Base-by-base conservation (phyloP, 768 basidiomycete genomes). In the Amanita subjunquillea region DNA sequence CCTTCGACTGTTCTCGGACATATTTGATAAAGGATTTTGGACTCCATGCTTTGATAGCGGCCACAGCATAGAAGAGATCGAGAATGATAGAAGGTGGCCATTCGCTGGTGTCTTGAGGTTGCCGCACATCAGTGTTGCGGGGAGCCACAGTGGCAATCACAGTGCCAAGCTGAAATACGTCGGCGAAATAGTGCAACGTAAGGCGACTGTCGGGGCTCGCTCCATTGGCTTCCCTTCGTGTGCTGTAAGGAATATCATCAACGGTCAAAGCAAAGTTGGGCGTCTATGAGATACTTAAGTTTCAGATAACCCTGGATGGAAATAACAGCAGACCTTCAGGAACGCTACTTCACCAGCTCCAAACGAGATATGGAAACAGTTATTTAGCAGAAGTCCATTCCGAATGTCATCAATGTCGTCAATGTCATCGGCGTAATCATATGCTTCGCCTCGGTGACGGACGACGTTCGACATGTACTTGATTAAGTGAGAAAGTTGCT, bases 241-340 rank as follows among this genome's bases (percentile, higher is more conserved):
- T 8, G n/a, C 4, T n/a, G 50, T 51, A 51, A 43, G 55, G 55
- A 47, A 55, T 53, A 38, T 17, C 17, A 17, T 17, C 17, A 17
- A 17, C 1, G 1, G 17, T 55, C 38, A 55, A 41, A 38, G n/a
- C 39, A 48, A 55, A 53, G 52, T 53, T 54, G 38, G 55, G 55
- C 13, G 55, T 55, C 55, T 55, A 46, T 34, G 27, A 48, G 32
- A 34, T 37, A 46, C 29, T 46, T 32, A 34, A 17, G 17, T 17
- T 17, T 17, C 17, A 17, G 17, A 17, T 17, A 17, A 1, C 17
- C 1, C 17, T 17, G 32, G 45, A 52, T 42, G 54, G 36, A 55
- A 41, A 53, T 46, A 50, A 57, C 39, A 55, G 29, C 50, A 17
- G 40, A 58, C 57, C 51, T 56, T 53, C 36, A 58, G 41, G 48